Conservation (phyloP, 2,329 filamentous ascomycete genomes). For the Epichloe sylvatica region DNA sequence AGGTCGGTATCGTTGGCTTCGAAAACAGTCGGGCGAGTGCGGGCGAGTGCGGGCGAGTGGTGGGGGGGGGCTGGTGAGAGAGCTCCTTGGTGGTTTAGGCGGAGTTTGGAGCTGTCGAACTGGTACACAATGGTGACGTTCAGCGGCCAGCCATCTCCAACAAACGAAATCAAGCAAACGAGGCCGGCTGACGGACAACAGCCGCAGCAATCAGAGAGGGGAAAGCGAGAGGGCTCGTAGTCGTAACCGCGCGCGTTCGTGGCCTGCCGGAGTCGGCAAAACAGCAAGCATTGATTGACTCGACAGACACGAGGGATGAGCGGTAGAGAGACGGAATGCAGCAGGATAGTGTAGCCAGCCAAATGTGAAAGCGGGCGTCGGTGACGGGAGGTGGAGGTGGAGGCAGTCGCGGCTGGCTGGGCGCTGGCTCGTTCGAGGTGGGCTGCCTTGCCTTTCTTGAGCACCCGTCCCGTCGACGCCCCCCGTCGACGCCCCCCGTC, state of each 20-base stretch:
- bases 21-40: background rate
- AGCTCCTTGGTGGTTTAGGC: slow-evolving; percentile 4
- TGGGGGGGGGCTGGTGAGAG: background rate
- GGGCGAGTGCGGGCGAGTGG: background rate
- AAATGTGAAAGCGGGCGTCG: background rate
- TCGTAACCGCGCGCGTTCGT: background rate
- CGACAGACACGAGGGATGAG: background rate
- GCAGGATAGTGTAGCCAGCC: background rate
- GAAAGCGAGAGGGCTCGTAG: background rate
- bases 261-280: background rate
- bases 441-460: too few species aligned
- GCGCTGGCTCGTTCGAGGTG: too few species aligned
- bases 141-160: slow-evolving; percentile 12
- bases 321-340: background rate
- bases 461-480: too few species aligned
- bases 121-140: slow-evolving; percentile 7
- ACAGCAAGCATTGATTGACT: background rate
- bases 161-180: slow-evolving; percentile 1
- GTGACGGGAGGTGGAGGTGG: background rate
- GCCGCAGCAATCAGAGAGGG: background rate
- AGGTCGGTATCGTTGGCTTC: background rate
- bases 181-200: background rate
- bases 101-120: slow-evolving; percentile 7
- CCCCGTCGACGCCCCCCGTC: too few species aligned
- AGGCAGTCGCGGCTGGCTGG: background rate